Conservation (phyloP, 2,329 filamentous ascomycete genomes). For the Ophiostoma quercus region DNA sequence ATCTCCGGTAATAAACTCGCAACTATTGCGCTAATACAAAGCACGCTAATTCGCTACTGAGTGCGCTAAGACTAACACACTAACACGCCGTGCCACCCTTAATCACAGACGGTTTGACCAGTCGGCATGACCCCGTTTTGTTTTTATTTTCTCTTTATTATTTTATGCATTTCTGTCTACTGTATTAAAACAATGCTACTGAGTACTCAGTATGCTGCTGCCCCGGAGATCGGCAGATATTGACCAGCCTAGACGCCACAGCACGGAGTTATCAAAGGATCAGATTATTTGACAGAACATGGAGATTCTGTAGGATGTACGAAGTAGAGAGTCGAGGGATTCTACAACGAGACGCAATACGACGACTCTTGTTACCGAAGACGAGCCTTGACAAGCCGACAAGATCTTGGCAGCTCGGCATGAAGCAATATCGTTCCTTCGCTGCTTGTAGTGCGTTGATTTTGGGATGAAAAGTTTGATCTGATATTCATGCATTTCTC, state of each 20-base stretch:
- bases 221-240: not conserved
- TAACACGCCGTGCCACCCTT: not conserved
- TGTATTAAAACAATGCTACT: no score
- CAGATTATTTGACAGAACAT: no score
- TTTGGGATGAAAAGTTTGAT: not conserved
- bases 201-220: no score
- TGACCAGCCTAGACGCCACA: not conserved
- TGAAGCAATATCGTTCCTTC: not conserved
- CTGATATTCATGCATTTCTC: not conserved
- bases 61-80: not conserved
- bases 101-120: not conserved
- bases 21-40: no score
- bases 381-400: not conserved
- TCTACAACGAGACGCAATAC: not conserved
- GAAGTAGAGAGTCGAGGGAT: no score
- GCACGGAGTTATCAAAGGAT: not conserved
- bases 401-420: constrained; percentile 6
- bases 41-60: no score
- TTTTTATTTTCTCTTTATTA: no score
- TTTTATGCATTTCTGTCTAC: no score
- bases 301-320: no score
- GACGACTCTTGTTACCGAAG: not conserved
- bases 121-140: not conserved
- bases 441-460: not conserved
- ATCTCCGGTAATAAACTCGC: constrained; percentile 10